Evolutionary conservation across 2,329 filamentous ascomycete genomes (phyloP).

Genomic region (Ascomycota sp.): DNA sequence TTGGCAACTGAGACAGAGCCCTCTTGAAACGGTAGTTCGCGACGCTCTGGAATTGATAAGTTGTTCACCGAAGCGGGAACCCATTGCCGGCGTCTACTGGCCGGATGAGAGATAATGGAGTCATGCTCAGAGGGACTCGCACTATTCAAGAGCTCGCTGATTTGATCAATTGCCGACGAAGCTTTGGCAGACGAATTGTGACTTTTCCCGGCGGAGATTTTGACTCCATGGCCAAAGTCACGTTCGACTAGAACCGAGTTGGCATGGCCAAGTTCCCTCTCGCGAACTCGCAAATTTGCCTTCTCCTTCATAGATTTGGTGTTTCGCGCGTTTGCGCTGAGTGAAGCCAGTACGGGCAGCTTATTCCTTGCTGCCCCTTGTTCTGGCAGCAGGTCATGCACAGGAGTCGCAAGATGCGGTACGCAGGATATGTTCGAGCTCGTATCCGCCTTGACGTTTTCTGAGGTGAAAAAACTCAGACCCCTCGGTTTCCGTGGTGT

Average conservation of each 20-base stretch:
- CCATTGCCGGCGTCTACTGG: constrained; percentile 1
- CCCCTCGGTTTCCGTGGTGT: constrained; percentile 16
- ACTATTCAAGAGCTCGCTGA: constrained; percentile 14
- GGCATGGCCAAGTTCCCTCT: constrained; percentile 11
- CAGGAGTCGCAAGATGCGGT: constrained; percentile 5
- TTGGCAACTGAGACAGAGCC: constrained; percentile 1
- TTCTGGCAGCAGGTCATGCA: constrained; percentile 3
- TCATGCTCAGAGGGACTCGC: neutral
- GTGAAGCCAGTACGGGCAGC: constrained; percentile 14
- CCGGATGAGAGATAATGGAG: constrained; percentile 8
- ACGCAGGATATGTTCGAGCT: constrained; percentile 1
- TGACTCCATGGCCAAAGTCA: constrained; percentile 11
- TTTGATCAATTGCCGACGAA: constrained; percentile 7
- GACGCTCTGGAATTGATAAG: constrained; percentile 15
- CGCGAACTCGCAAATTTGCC: constrained; percentile 3
- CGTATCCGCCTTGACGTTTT: neutral
- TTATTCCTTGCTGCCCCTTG: constrained; percentile 3
- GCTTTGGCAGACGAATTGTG: constrained; percentile 1
- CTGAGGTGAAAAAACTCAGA: neutral
- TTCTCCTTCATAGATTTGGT: constrained; percentile 6
- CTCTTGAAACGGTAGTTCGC: constrained; percentile 19
- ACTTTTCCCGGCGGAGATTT: neutral
- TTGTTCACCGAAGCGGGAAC: constrained; percentile 3
- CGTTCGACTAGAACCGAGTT: constrained; percentile 27
- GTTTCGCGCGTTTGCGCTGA: constrained; percentile 13